phyloP scores from a whole-genome alignment of 495 filamentous ascomycete species.

The Acidiella bohemica region DNA sequence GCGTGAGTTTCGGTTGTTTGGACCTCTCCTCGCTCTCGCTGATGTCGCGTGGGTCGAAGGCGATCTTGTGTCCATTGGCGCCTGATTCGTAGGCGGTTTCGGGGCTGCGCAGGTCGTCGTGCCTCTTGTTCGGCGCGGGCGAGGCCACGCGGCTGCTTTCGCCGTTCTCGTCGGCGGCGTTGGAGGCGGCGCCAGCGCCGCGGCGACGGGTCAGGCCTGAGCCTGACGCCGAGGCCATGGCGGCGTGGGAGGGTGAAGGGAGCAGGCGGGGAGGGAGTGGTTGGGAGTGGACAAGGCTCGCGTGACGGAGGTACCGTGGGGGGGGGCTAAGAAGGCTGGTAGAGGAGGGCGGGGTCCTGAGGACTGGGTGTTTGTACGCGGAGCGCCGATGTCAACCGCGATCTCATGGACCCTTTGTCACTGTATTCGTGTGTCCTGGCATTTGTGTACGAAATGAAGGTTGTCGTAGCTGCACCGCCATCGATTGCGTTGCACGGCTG shows the following conservation, averaged over 20 bases:
- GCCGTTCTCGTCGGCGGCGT: slow-evolving; percentile 40
- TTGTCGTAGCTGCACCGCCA: no score
- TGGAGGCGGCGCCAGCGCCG: slow-evolving; percentile 47
- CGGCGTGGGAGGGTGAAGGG: not conserved
- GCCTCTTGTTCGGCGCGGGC: slow-evolving; percentile 44
- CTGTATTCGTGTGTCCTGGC: no score
- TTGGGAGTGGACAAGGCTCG: not conserved
- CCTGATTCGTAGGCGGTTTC: slow-evolving; percentile 86
- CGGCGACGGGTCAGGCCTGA: slow-evolving; percentile 61
- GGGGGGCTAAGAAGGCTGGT: no score
- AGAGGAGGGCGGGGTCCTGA: no score
- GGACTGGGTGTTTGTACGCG: no score
- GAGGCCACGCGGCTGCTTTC: slow-evolving; percentile 55
- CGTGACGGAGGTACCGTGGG: no score
- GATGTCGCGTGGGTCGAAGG: slow-evolving; percentile 92
- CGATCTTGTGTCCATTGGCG: slow-evolving; percentile 98
- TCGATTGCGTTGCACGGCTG: no score
- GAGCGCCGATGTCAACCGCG: no score
- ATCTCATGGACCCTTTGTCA: no score
- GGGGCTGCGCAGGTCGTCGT: slow-evolving; percentile 50
- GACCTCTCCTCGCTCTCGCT: slow-evolving; percentile 91
- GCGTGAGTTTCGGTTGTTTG: slow-evolving; percentile 93
- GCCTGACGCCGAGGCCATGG: slow-evolving; percentile 24
- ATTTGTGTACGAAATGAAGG: no score
- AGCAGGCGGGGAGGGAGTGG: not conserved